phyloP scores from a whole-genome alignment of 2,329 filamentous ascomycete genomes.

The Trichoderma sp. region DNA sequence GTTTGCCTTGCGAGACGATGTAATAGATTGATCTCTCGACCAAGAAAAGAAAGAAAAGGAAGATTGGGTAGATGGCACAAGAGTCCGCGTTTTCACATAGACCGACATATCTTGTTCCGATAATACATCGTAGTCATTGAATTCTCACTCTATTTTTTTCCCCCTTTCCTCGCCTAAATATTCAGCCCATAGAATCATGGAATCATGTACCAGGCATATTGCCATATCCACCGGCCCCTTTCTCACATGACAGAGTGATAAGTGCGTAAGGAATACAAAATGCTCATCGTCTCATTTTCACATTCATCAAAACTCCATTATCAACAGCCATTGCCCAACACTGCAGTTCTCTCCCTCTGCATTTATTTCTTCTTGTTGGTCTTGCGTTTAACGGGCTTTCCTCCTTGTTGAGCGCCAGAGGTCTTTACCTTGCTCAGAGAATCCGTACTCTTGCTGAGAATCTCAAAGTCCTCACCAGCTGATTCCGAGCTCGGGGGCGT shows the following conservation, averaged over 20 bases:
- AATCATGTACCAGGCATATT: neutral
- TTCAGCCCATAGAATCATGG: neutral
- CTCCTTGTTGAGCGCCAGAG: slow-evolving; percentile 47
- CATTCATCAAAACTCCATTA: neutral
- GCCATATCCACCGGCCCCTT: neutral
- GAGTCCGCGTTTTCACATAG: neutral
- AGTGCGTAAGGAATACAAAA: neutral
- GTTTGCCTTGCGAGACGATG: slow-evolving; percentile 73
- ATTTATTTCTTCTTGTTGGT: slow-evolving; percentile 21
- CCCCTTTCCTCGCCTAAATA: neutral
- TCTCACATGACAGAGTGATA: neutral
- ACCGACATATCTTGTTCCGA: neutral
- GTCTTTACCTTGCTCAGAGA: slow-evolving; percentile 55
- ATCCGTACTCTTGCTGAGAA: slow-evolving; percentile 62
- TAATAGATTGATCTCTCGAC: slow-evolving; percentile 50
- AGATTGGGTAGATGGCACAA: neutral
- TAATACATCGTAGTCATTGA: neutral
- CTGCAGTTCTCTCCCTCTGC: neutral
- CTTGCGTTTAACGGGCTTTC: slow-evolving; percentile 43
- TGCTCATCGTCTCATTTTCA: slow-evolving; percentile 4
- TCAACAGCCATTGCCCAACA: neutral
- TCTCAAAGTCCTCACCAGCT: slow-evolving; percentile 61
- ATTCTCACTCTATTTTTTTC: neutral
- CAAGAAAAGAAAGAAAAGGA: neutral
- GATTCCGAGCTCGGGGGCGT: slow-evolving; percentile 60